Evolutionary conservation across 78 protist species (phyloP).

Genomic region (Dictyostelium purpureum): DNA sequence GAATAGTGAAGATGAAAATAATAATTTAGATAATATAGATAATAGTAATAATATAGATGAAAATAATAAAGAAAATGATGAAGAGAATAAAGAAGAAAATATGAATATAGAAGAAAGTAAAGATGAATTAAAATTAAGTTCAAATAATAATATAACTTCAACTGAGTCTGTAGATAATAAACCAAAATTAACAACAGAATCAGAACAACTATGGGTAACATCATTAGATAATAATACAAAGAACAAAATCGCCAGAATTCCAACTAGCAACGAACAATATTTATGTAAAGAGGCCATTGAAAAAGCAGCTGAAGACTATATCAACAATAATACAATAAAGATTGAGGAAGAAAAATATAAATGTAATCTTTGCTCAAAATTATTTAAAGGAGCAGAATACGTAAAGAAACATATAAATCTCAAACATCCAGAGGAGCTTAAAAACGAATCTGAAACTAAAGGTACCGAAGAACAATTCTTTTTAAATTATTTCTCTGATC

Average conservation of each 20-base stretch:
- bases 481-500: slow-evolving; percentile 70
- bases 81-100: not conserved
- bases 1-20: not conserved
- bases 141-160: not conserved
- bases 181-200: slow-evolving; percentile 10
- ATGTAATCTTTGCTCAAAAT: slow-evolving; percentile 39
- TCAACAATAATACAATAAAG: slow-evolving; percentile 41
- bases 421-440: slow-evolving; percentile 63
- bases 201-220: slow-evolving; percentile 48
- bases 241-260: slow-evolving; percentile 22
- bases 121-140: not conserved
- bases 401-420: slow-evolving; percentile 72
- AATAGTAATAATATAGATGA: not conserved
- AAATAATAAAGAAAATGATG: not conserved
- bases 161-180: slow-evolving; percentile 29
- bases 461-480: slow-evolving; percentile 75
- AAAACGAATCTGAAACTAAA: slow-evolving; percentile 21
- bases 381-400: slow-evolving; percentile 64
- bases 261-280: slow-evolving; percentile 44
- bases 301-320: slow-evolving; percentile 57
- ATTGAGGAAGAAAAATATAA: slow-evolving; percentile 48
- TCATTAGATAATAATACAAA: slow-evolving; percentile 60
- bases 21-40: not conserved
- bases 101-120: not conserved
- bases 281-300: slow-evolving; percentile 24